These are phyloP conservation scores for Cymbopogon citratus DNA, from an alignment of 176 grass and related monocot genomes.

Conservation along the genomic window DNA sequence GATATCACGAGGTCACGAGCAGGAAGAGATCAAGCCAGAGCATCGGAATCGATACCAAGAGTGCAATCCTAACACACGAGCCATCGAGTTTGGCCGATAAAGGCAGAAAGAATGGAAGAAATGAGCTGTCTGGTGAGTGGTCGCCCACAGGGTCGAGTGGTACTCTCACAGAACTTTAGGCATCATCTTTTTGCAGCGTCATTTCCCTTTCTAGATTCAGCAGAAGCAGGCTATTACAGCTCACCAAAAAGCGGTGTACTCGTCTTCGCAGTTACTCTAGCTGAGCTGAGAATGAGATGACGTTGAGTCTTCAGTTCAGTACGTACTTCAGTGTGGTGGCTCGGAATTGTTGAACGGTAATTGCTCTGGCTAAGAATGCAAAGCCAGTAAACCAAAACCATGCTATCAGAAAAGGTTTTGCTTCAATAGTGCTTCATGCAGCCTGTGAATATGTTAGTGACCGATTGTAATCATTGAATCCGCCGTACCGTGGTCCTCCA, in stretches of 20 bases:
- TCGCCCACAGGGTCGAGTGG: not conserved
- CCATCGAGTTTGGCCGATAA: constrained; percentile 4
- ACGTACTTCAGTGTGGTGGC: no score
- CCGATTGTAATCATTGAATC: not conserved
- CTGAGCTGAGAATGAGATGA: not conserved
- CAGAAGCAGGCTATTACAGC: not conserved
- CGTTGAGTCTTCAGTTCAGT: not conserved
- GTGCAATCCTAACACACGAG: not conserved
- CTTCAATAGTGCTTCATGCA: not conserved
- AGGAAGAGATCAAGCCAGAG: not conserved
- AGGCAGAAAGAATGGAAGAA: constrained; percentile 12
- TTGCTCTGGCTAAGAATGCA: not conserved
- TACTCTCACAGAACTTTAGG: constrained; percentile 15
- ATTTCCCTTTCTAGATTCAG: constrained; percentile 26
- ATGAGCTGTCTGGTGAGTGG: constrained; percentile 24
- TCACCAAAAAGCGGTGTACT: not conserved
- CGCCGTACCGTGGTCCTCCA: not conserved
- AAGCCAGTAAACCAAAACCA: not conserved
- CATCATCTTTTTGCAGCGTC: constrained; percentile 9
- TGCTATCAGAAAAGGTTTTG: not conserved
- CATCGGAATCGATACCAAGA: constrained; percentile 37
- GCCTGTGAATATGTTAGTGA: not conserved
- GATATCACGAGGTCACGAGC: not conserved
- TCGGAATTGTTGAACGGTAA: no score
- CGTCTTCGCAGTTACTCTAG: not conserved